Conservation (phyloP, 768 basidiomycete species). For the Kwoniella shandongensis region DNA sequence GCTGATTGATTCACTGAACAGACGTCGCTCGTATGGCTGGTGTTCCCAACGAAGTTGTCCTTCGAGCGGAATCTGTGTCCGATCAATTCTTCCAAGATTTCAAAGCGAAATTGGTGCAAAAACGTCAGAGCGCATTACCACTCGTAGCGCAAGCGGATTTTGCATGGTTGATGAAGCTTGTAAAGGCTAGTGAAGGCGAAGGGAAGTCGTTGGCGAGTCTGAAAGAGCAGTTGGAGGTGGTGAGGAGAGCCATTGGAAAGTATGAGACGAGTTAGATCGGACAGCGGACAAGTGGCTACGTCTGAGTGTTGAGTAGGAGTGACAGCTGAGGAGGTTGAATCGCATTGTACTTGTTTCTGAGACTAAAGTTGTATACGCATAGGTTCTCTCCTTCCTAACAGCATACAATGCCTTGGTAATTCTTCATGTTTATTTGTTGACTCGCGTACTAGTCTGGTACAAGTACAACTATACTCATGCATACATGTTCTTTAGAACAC, state of each 20-base stretch:
- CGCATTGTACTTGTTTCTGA: constrained; percentile 11
- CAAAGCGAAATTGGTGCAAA: constrained; percentile 64
- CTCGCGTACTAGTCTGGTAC: too few relatives aligned
- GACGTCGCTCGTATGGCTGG: constrained; percentile 89
- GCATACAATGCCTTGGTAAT: constrained; percentile 4
- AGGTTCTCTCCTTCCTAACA: constrained; percentile 10
- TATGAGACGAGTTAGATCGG: constrained; percentile 1
- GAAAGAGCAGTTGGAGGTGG: constrained; percentile 3
- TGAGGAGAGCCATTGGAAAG: constrained; percentile 3
- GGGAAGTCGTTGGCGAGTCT: neutral
- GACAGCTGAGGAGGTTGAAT: constrained; percentile 3
- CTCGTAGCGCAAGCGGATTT: constrained; percentile 87
- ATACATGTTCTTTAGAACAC: constrained; percentile 1
- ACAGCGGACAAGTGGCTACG: too few relatives aligned
- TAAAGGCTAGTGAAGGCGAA: neutral
- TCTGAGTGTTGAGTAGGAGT: neutral
- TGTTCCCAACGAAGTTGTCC: constrained; percentile 75
- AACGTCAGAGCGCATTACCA: constrained; percentile 63
- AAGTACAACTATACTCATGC: too few relatives aligned
- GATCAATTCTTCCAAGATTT: constrained; percentile 84
- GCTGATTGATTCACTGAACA: constrained; percentile 12
- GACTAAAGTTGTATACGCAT: constrained; percentile 17
- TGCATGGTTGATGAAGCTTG: constrained; percentile 63
- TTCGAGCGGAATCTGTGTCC: constrained; percentile 83
- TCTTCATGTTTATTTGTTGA: too few relatives aligned